Evolutionary conservation across 768 basidiomycete species (phyloP).

Genomic region (Mycena rosella): DNA sequence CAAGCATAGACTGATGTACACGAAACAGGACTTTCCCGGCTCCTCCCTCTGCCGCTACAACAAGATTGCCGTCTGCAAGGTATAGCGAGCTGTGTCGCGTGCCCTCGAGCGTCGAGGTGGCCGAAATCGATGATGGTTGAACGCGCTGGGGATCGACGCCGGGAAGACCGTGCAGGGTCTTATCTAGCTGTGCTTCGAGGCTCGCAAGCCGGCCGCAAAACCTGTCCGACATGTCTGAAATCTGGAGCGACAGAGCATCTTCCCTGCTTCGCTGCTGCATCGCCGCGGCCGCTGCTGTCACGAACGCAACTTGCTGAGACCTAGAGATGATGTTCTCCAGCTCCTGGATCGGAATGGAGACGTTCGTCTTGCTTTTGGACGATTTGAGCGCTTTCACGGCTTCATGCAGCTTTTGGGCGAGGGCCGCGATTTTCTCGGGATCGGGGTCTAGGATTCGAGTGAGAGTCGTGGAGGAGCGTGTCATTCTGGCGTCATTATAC

Average conservation of each 20-base stretch:
- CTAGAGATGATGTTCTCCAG: conserved; percentile 21
- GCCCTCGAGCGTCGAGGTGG: conserved; percentile 26
- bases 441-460: conserved; percentile 5
- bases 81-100: conserved; percentile 40
- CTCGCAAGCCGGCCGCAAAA: conserved; percentile 10
- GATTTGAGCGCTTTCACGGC: conserved; percentile 11
- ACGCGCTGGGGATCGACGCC: neutral
- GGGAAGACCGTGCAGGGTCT: neutral
- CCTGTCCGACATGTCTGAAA: conserved; percentile 23
- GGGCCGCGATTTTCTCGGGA: conserved; percentile 26
- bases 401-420: conserved; percentile 29
- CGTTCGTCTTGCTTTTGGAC: conserved; percentile 22
- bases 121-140: neutral
- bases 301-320: conserved; percentile 16
- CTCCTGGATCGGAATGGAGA: conserved; percentile 15
- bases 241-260: conserved; percentile 13
- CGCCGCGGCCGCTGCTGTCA: conserved; percentile 7
- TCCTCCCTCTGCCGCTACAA: conserved; percentile 40
- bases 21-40: conserved; percentile 31
- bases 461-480: conserved; percentile 12
- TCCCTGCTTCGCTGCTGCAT: conserved; percentile 14
- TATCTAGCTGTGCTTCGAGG: conserved; percentile 7
- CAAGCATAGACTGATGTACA: conserved; percentile 36
- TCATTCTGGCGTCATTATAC: neutral
- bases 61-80: conserved; percentile 48